Percentiles rank a stretch among this genome's conserved stretches.
These are phyloP conservation scores for Neurospora sp. DNA, from an alignment of 495 filamentous ascomycete genomes.

Conservation along the genomic window DNA sequence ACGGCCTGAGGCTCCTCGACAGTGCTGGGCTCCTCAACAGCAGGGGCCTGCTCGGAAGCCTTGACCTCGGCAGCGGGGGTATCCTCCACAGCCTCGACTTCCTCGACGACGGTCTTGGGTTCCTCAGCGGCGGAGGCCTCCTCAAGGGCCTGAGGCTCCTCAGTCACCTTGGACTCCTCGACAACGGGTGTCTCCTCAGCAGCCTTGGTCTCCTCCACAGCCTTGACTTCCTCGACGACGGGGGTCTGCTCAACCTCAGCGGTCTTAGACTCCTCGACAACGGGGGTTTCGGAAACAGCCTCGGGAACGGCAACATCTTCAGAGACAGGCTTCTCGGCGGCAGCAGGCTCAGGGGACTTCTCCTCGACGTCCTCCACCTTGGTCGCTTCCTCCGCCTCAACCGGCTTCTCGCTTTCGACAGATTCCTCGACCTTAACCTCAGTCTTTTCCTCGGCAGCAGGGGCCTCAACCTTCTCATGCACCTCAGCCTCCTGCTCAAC, in stretches of 20 bases:
- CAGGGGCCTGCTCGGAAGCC: not conserved
- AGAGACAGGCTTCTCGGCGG: not conserved
- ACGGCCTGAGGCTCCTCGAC: constrained; percentile 1
- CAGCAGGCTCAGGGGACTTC: constrained; percentile 2
- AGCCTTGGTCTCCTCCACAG: constrained; percentile 1
- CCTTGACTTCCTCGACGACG: constrained; percentile 2
- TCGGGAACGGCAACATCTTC: not conserved
- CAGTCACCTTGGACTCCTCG: constrained; percentile 1
- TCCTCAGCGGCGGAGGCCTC: not conserved
- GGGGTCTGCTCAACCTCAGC: constrained; percentile 5
- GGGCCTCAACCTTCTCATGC: not conserved
- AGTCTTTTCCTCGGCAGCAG: not conserved
- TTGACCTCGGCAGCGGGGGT: not conserved
- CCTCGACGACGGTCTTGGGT: not conserved
- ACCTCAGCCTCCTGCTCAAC: constrained; percentile 1
- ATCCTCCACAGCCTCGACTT: not conserved
- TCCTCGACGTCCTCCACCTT: not conserved
- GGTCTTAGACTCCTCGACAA: constrained; percentile 4
- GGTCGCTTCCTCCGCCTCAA: not conserved
- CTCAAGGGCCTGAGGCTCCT: not conserved
- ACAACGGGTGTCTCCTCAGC: constrained; percentile 5
- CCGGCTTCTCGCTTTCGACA: not conserved
- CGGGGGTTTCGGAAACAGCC: constrained; percentile 1
- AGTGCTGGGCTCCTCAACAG: not conserved
- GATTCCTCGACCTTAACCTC: not conserved